Percentiles rank a stretch among this genome's conserved stretches.
These are phyloP conservation scores for Ganoderma meredithae DNA, from an alignment of 1,284 basidiomycete species.

Conservation along the genomic window DNA sequence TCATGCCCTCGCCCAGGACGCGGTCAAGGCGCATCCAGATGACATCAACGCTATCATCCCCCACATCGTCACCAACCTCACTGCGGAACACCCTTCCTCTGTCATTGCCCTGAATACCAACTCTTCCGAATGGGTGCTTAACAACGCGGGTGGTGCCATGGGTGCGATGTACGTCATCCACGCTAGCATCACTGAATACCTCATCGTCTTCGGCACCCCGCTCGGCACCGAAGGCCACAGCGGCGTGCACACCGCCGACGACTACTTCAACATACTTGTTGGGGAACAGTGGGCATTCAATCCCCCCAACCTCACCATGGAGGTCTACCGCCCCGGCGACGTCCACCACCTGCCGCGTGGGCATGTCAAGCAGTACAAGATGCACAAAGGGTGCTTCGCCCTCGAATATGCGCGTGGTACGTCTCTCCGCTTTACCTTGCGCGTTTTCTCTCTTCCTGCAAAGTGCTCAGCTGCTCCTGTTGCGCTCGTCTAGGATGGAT, in stretches of 20 bases:
- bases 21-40: constrained; percentile 35
- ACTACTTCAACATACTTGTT: constrained; percentile 95
- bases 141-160: constrained; percentile 99
- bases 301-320: constrained; percentile 84
- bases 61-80: constrained; percentile 81
- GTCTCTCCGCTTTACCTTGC: constrained; percentile 39
- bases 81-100: constrained; percentile 65
- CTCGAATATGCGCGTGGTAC: constrained; percentile 90
- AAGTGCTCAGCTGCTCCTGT: neutral
- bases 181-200: constrained; percentile 92
- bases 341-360: constrained; percentile 88
- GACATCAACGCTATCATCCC: constrained; percentile 75
- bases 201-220: constrained; percentile 96
- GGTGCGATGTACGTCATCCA: constrained; percentile 98
- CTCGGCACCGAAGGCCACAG: constrained; percentile 97
- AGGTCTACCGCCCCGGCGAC: constrained; percentile 85
- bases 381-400: constrained; percentile 95
- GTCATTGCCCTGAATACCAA: constrained; percentile 68
- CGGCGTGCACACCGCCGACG: constrained; percentile 94
- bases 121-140: constrained; percentile 92
- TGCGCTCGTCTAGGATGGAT: constrained; percentile 76
- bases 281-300: constrained; percentile 94
- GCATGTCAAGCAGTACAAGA: constrained; percentile 94
- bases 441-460: neutral
- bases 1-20: constrained; percentile 72